Percentiles rank a stretch among this genome's conserved stretches.
Evolutionary conservation across 306 rosid species (phyloP).

Genomic region (Aeschynomene evenia): DNA sequence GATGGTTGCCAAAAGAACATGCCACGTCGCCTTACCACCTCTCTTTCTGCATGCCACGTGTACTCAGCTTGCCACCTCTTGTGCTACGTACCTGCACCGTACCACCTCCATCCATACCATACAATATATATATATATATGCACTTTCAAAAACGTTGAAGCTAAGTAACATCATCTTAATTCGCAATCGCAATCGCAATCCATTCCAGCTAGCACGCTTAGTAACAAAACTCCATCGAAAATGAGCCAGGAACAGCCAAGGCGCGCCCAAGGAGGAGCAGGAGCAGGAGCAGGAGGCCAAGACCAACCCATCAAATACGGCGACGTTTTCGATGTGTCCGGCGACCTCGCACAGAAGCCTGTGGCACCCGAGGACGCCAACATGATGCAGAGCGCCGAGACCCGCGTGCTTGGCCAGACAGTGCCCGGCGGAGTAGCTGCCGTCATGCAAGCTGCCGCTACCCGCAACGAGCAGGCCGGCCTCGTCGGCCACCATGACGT

Average conservation of each 20-base stretch:
- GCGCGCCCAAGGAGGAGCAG: constrained; percentile 24
- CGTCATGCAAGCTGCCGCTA: constrained; percentile 67
- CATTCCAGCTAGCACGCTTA: neutral
- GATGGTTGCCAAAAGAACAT: neutral
- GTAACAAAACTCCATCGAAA: neutral
- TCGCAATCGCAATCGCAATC: no score
- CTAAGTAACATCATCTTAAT: no score
- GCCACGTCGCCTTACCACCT: constrained; percentile 19
- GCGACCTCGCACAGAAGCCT: constrained; percentile 54
- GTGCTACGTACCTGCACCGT: neutral
- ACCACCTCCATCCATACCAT: neutral
- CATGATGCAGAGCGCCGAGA: constrained; percentile 82
- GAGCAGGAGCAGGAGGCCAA: neutral
- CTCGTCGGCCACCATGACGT: constrained; percentile 46
- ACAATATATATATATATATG: no score
- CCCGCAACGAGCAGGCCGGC: constrained; percentile 53
- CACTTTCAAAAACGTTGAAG: neutral
- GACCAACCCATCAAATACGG: constrained; percentile 63
- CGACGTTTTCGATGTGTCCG: constrained; percentile 59
- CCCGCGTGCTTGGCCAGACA: constrained; percentile 53
- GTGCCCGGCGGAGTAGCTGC: constrained; percentile 59
- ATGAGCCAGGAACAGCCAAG: constrained; percentile 66
- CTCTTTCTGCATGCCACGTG: constrained; percentile 21
- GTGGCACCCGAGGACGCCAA: constrained; percentile 69
- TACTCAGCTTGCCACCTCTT: neutral